Evolutionary conservation across 75 land plant genomes (phyloP), one percentile per base, ranked within the genome.

Genomic region (Sequoia sempervirens): DNA sequence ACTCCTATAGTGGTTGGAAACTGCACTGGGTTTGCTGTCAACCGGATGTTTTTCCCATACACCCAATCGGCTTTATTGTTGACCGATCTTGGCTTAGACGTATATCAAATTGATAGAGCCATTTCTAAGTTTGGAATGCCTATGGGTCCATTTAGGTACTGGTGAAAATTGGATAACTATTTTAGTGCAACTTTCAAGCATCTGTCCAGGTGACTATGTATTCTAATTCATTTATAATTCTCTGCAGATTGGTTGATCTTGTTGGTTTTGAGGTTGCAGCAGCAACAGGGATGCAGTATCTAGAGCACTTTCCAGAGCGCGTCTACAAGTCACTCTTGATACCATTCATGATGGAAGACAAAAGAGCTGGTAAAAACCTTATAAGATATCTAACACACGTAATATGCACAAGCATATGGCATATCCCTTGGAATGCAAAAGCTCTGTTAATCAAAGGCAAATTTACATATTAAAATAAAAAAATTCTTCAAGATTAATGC

Each of bases 1-100:
- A 90, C 91, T 1, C 94, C 97, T 70, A 83, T 95, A 43, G 96
- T 95, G 17, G 96, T 93, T 75, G 94, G 94, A 7, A 95, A 94
- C 83, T 95, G 96, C 89, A 93, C 97, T 68, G 96, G 95, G 1
- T 95, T 94, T 91, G 96, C 94, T 18, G 97, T 95, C 47, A 95
- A 95, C 82, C 84, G 97, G 74, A 92, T 93, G 90, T 93, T 95
- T 82, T 94, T 95, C 76, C 96, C 96, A n/a, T 95, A 95, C 75
- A 87, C 93, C 18, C 96, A 94, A 85, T 88, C 94, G 54, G 95
- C 90, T 18, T 66, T 91, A 17, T 82, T 93, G 52, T 88, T 95
- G 66, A 86, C 91, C 37, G 95, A 95, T 47, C 92, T 84, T 79
- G 97, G 97, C 32, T 43, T 89, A 23, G 97, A 95, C 89, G 78